A percentile compares a stretch with the other conserved stretches of the same genome.
Conservation (phyloP, 2,329 filamentous ascomycete species). For the Ploettnerulaceae sp. region DNA sequence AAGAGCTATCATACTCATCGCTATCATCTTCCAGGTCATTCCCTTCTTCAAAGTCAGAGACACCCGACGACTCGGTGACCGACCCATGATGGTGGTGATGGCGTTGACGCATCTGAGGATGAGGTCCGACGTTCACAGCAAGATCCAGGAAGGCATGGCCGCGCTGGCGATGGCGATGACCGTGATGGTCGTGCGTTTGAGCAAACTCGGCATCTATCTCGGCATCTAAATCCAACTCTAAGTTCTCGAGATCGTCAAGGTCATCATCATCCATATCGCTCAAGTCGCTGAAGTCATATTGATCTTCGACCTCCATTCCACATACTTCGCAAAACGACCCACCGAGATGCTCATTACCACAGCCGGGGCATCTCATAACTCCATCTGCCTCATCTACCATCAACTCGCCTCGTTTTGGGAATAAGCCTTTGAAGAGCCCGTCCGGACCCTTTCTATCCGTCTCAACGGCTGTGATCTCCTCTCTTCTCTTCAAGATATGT, state of each 20-base stretch:
- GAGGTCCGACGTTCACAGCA: constrained; percentile 1
- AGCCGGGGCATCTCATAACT: constrained; percentile 55
- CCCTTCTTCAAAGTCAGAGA: constrained; percentile 12
- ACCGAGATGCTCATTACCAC: constrained; percentile 59
- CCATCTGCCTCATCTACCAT: constrained; percentile 54
- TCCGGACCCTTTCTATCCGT: constrained; percentile 50
- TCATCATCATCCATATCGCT: constrained; percentile 18
- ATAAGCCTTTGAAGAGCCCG: constrained; percentile 58
- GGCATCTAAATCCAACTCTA: constrained; percentile 15
- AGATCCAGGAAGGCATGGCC: not conserved
- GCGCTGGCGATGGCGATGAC: not conserved
- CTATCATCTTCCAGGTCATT: constrained; percentile 19
- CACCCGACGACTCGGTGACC: constrained; percentile 3
- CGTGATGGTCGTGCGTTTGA: constrained; percentile 1
- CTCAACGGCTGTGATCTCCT: constrained; percentile 56
- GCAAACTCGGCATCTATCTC: constrained; percentile 11
- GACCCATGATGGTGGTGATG: constrained; percentile 12
- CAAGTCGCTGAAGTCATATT: constrained; percentile 41
- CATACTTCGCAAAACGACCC: constrained; percentile 50
- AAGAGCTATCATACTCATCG: constrained; percentile 30
- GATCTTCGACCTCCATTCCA: constrained; percentile 45
- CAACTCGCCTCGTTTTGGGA: constrained; percentile 18
- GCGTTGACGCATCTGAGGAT: constrained; percentile 7
- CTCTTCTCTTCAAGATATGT: constrained; percentile 50
- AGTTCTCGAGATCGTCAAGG: constrained; percentile 12